Percentiles rank a stretch among this genome's conserved stretches.
phyloP scores from a whole-genome alignment of 768 basidiomycete genomes.

The Lentinula sp. region DNA sequence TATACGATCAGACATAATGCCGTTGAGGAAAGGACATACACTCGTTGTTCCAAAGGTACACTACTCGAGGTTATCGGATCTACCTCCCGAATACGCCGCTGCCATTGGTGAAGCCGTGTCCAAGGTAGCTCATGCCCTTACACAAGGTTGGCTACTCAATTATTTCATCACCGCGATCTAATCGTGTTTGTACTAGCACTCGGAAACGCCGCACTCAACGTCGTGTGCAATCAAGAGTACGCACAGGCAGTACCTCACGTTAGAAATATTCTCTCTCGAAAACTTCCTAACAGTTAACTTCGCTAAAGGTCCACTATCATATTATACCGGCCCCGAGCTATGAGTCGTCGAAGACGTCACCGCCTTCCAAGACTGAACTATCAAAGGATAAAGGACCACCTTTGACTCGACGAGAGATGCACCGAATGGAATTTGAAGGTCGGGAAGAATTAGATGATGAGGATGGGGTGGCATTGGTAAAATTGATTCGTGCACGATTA shows the following conservation, averaged over 20 bases:
- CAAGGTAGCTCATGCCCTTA: slow-evolving; percentile 56
- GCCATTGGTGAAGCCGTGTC: slow-evolving; percentile 55
- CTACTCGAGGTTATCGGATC: slow-evolving; percentile 55
- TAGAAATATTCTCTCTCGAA: neutral
- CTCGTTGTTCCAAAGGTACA: slow-evolving; percentile 68
- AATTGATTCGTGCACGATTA: slow-evolving; percentile 38
- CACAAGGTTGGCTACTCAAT: slow-evolving; percentile 37
- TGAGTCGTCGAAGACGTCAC: slow-evolving; percentile 11
- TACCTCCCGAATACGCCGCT: slow-evolving; percentile 53
- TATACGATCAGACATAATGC: slow-evolving; percentile 50
- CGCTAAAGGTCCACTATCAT: slow-evolving; percentile 66
- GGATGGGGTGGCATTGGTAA: slow-evolving; percentile 39
- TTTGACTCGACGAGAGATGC: slow-evolving; percentile 47
- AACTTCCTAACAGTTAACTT: neutral
- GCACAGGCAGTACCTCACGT: slow-evolving; percentile 79
- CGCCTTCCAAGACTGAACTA: neutral
- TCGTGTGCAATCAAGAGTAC: slow-evolving; percentile 79
- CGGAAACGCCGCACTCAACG: slow-evolving; percentile 62
- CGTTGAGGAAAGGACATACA: slow-evolving; percentile 59
- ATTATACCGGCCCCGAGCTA: slow-evolving; percentile 65
- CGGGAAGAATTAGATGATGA: slow-evolving; percentile 57
- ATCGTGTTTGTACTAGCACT: slow-evolving; percentile 31
- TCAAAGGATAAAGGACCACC: slow-evolving; percentile 14
- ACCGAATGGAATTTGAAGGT: slow-evolving; percentile 50
- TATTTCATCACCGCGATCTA: neutral